phyloP scores from a whole-genome alignment of 2,329 filamentous ascomycete genomes.

The Teratosphaeria nubilosa region DNA sequence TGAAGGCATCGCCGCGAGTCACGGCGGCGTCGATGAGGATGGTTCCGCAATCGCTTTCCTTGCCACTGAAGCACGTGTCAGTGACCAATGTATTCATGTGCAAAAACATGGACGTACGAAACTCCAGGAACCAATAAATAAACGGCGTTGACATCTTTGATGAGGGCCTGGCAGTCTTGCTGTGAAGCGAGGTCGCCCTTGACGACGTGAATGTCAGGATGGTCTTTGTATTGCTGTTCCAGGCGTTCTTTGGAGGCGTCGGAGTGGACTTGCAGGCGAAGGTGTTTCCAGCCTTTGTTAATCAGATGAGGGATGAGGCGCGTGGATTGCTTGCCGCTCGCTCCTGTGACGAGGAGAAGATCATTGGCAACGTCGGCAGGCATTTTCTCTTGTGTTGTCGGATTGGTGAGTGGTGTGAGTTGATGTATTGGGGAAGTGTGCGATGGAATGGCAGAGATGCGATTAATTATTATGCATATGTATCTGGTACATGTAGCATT shows the following conservation, averaged over 20 bases:
- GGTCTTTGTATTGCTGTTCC: constrained; percentile 21
- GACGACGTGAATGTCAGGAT: constrained; percentile 26
- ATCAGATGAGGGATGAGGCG: constrained; percentile 27
- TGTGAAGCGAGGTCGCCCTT: constrained; percentile 20
- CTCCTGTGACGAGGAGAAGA: constrained; percentile 29
- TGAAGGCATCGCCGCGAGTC: constrained; percentile 3
- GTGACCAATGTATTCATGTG: too few relatives aligned
- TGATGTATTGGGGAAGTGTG: neutral
- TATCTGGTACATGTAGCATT: neutral
- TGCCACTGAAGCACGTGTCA: constrained; percentile 13
- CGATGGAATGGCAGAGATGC: neutral
- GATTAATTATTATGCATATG: neutral
- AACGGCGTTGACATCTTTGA: constrained; percentile 22
- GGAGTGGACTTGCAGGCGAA: constrained; percentile 27
- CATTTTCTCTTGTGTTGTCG: neutral
- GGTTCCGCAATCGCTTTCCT: constrained; percentile 25
- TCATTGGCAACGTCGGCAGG: constrained; percentile 17
- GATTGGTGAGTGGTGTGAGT: neutral
- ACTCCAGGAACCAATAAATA: constrained; percentile 28
- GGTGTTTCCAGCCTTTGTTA: constrained; percentile 18
- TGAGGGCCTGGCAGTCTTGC: constrained; percentile 14
- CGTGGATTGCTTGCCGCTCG: constrained; percentile 29
- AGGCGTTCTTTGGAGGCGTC: constrained; percentile 19
- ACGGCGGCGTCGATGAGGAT: constrained; percentile 30
- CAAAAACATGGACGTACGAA: too few relatives aligned